Conservation (phyloP, 306 rosid species). For the Hippophae tibetana region DNA sequence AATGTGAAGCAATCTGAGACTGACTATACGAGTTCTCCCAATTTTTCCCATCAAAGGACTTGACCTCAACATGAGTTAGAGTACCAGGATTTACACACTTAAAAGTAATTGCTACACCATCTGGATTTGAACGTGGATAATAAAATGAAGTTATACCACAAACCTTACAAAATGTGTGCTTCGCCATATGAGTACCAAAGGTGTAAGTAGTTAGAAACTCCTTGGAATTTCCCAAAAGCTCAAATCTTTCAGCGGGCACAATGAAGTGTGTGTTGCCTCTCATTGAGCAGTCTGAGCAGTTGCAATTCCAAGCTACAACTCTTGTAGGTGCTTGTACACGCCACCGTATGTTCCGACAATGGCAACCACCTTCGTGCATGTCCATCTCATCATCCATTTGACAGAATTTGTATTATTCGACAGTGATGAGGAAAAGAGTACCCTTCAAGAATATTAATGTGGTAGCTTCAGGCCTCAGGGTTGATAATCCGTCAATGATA, state of each 20-base stretch:
- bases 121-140: slow-evolving; percentile 78
- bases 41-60: slow-evolving; percentile 53
- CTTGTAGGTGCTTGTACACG: slow-evolving; percentile 44
- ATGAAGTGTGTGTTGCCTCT: slow-evolving; percentile 52
- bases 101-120: slow-evolving; percentile 63
- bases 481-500: no score
- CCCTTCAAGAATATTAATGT: no score
- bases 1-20: slow-evolving; percentile 32
- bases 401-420: slow-evolving; percentile 10
- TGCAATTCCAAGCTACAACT: slow-evolving; percentile 69
- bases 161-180: slow-evolving; percentile 69
- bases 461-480: no score
- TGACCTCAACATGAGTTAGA: slow-evolving; percentile 42
- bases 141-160: slow-evolving; percentile 90
- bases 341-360: slow-evolving; percentile 80
- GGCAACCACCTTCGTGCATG: slow-evolving; percentile 76
- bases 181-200: slow-evolving; percentile 72
- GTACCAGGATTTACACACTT: slow-evolving; percentile 85
- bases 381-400: slow-evolving; percentile 51
- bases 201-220: slow-evolving; percentile 63
- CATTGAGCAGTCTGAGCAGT: slow-evolving; percentile 73
- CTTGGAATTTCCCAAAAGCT: slow-evolving; percentile 54
- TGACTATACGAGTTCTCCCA: slow-evolving; percentile 41
- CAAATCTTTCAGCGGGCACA: slow-evolving; percentile 50
- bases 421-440: background rate